Conservation (phyloP, 2,329 filamentous ascomycete genomes). For the Emericellopsis cladophorae region DNA sequence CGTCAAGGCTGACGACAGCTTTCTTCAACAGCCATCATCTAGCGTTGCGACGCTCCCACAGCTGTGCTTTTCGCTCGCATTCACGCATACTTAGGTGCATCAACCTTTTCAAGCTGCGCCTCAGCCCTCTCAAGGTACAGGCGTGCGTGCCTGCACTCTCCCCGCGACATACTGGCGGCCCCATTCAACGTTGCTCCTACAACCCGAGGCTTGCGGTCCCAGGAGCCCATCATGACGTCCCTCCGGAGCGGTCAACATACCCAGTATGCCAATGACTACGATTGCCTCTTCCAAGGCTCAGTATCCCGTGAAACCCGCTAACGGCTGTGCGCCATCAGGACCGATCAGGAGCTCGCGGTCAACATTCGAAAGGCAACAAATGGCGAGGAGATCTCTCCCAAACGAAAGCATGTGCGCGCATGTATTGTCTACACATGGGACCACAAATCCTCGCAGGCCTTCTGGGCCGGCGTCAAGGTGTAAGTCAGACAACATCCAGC, state of each 20-base stretch:
- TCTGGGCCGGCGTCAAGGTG: slow-evolving; percentile 99
- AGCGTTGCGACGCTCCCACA: background rate
- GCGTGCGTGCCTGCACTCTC: background rate
- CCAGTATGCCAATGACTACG: slow-evolving; percentile 13
- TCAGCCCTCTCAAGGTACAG: background rate
- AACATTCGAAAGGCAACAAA: slow-evolving; percentile 61
- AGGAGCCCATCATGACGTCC: slow-evolving; percentile 12
- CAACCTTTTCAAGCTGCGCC: background rate
- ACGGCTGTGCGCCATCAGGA: slow-evolving; percentile 25
- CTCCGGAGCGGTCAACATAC: slow-evolving; percentile 21
- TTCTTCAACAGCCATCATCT: background rate
- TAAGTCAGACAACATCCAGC: slow-evolving; percentile 27
- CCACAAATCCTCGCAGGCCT: slow-evolving; percentile 87
- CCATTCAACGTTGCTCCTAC: slow-evolving; percentile 3
- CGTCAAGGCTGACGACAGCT: slow-evolving; percentile 3
- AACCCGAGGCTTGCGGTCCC: slow-evolving; percentile 1
- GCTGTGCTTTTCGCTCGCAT: background rate
- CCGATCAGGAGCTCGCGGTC: slow-evolving; percentile 55
- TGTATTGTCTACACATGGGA: slow-evolving; percentile 99
- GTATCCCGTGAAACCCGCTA: background rate
- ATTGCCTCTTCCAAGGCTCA: background rate
- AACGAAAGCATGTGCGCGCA: slow-evolving; percentile 89
- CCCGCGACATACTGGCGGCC: background rate
- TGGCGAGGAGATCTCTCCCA: slow-evolving; percentile 54
- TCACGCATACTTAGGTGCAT: background rate